Conservation (phyloP, 2,329 filamentous ascomycete species). For the Trichoderma atrobrunneum region DNA sequence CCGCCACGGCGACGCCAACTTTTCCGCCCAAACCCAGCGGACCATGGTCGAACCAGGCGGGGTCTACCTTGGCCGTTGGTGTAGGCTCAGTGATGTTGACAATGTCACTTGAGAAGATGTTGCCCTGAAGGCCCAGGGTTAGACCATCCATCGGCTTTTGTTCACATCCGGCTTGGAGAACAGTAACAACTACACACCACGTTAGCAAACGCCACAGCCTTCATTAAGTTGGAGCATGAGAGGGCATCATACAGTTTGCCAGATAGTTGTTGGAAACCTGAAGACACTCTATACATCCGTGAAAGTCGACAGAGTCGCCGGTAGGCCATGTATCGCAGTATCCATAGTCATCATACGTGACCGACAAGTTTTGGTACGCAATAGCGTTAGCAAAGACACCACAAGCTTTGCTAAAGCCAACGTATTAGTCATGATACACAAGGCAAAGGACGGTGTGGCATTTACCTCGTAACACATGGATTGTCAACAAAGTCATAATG, state of each 20-base stretch:
- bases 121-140: conserved; percentile 50
- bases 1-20: conserved; percentile 57
- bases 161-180: conserved; percentile 55
- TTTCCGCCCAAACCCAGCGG: conserved; percentile 53
- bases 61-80: conserved; percentile 38
- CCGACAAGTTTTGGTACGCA: conserved; percentile 48
- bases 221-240: no score
- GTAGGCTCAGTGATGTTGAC: conserved; percentile 52
- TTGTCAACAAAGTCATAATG: conserved; percentile 41
- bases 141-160: conserved; percentile 48
- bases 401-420: conserved; percentile 48
- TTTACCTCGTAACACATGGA: conserved; percentile 53
- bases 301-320: conserved; percentile 35
- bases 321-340: conserved; percentile 53
- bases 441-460: not conserved
- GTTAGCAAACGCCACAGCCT: conserved; percentile 23
- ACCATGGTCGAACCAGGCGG: conserved; percentile 41
- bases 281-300: conserved; percentile 49
- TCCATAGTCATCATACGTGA: conserved; percentile 45
- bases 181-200: conserved; percentile 40
- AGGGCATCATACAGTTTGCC: conserved; percentile 49
- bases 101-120: conserved; percentile 47
- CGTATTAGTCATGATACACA: conserved; percentile 26
- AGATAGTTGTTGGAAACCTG: conserved; percentile 39
- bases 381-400: conserved; percentile 47